These are phyloP conservation scores for Populus trichocarpa DNA, from an alignment of 441 rosid genomes.

Conservation along the genomic window DNA sequence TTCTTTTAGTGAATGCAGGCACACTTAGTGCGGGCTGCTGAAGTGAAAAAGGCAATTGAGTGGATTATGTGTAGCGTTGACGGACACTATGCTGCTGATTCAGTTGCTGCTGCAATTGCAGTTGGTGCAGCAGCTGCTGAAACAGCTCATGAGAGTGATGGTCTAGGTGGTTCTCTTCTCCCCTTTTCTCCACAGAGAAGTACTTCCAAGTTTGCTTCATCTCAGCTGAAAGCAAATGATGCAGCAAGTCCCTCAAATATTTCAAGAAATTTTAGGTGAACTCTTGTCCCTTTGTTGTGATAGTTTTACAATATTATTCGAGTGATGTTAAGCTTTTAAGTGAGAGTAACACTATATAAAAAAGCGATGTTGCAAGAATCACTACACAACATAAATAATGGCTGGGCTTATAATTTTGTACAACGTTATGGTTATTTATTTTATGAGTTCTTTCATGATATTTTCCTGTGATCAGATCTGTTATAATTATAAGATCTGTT, in stretches of 20 bases:
- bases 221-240: slow-evolving; percentile 68
- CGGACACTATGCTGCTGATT: slow-evolving; percentile 88
- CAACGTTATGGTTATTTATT: background rate
- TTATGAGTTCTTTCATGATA: background rate
- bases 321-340: no score
- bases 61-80: slow-evolving; percentile 95
- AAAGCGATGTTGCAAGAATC: background rate
- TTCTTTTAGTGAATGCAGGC: slow-evolving; percentile 99
- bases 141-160: slow-evolving; percentile 58
- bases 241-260: slow-evolving; percentile 51
- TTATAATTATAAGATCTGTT: background rate
- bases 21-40: slow-evolving; percentile 92
- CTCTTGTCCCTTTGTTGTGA: background rate
- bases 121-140: slow-evolving; percentile 82
- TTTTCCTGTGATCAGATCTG: background rate
- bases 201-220: slow-evolving; percentile 42
- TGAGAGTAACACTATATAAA: background rate
- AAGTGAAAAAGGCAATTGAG: slow-evolving; percentile 94
- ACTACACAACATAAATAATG: background rate
- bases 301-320: slow-evolving; percentile 10
- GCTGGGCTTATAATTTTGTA: background rate
- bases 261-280: slow-evolving; percentile 90
- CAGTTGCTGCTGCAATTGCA: slow-evolving; percentile 89
- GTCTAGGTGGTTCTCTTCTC: slow-evolving; percentile 40
- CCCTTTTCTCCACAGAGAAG: slow-evolving; percentile 46